Evolutionary conservation across 2,329 filamentous ascomycete species (phyloP), one percentile per base, ranked within the genome.

Genomic region (Calonectria honghensis): DNA sequence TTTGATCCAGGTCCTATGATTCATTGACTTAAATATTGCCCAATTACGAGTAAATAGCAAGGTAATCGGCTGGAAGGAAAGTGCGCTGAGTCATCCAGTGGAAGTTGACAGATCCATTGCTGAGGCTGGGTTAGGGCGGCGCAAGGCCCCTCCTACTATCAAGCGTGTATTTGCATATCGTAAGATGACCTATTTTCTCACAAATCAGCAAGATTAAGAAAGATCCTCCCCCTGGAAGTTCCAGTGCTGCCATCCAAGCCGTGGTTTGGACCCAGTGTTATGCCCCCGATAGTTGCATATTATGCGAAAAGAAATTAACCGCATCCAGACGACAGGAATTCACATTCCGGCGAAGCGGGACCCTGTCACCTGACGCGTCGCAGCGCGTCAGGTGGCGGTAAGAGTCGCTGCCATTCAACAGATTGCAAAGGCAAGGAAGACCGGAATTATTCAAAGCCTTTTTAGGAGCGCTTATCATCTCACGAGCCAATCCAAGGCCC

Each of bases 291-390:
- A 63, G 20, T 11, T 63, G 57, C 57, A 41, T 41, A 35, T 24
- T 6, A 24, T 14, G 13, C 20, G 14, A 41, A 16, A 63, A 63
- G 57, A 63, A 63, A 63, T 63, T 63, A 63, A 29, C 57, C 57
- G 57, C 52, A 35, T 6, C 52, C 29, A 20, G 9, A 57, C 4
- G 18, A 29, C 57, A 63, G 57, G 57, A 63, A 63, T 63, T 63
- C 57, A 63, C 57, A 63, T 63, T 63, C 57, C 57, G 37, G 39
- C 57, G n/a, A 29, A 20, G 57, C 35, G 57, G n/a, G 37, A 29
- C 57, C 35, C 39, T 24, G 57, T 41, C 57, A 63, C 57, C 57
- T 63, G 57, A 63, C 20, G 57, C 7, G 57, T 41, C 16, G 13
- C 14, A 24, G 24, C 11, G 35, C 14, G 35, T 61, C n/a, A 39